Evolutionary conservation across 495 filamentous ascomycete genomes (phyloP), one percentile per base, ranked within the genome.

Genomic region (Daldinia grandis): DNA sequence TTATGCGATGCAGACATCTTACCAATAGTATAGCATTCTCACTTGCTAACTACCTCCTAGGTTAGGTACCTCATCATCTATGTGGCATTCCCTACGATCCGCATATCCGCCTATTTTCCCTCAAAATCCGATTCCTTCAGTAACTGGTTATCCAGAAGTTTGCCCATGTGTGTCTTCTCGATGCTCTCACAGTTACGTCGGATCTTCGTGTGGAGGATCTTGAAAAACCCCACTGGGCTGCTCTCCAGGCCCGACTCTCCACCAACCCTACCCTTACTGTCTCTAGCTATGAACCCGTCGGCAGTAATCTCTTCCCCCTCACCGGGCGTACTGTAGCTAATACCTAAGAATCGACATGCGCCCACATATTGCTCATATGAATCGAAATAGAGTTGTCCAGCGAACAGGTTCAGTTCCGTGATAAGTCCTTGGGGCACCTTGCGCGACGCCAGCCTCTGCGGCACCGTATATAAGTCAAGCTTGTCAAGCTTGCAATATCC

Each of bases 311-410:
- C 68, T 35, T 74, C 63, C 19, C 72, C 74, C 62, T 79, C 72
- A n/a, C 69, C 54, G 0, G 78, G 74, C 38, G 73, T 57, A 28
- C 72, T 38, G 35, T 62, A 71, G 19, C 78, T 68, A 6, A 86
- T 74, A 1, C 87, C 85, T 1, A 93, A 75, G 63, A 85, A 88
- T 0, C 77, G 65, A 64, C 87, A 91, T 1, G 87, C 49, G 8
- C 70, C 61, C 9, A 78, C 44, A 71, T 91, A 93, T 50, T 90
- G 83, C 2, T 76, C 58, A 57, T 82, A 87, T 1, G 80, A 81
- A 12, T 58, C 59, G 7, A 93, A 76, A 74, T 90, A 93, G 0
- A 92, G 81, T 62, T 90, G 87, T 9, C 90, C 90, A 0, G 90
- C 81, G 69, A 92, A 93, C 5, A 93, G 79, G 66, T 90, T 89